A percentile compares a stretch with the other conserved stretches of the same genome.
phyloP scores from a whole-genome alignment of 2,329 filamentous ascomycete species.

The Cordyceps militaris region DNA sequence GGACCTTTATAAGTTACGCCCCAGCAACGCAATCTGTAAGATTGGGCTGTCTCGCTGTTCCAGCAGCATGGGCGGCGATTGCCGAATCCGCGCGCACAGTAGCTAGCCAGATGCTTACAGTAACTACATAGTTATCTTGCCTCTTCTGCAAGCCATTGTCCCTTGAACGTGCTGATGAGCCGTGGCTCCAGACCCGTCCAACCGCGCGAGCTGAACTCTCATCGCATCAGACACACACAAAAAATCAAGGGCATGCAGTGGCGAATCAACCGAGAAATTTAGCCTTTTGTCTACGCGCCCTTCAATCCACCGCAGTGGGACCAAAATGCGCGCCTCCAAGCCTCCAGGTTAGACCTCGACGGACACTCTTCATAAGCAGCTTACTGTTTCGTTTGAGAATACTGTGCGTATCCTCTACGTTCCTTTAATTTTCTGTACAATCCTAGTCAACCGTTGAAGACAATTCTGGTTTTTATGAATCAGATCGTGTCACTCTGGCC shows the following conservation, averaged over 20 bases:
- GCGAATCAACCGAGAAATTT: background rate
- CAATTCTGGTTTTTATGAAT: background rate
- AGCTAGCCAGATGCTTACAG: background rate
- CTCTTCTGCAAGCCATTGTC: background rate
- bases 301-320: background rate
- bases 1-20: no score
- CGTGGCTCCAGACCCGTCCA: background rate
- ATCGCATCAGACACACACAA: background rate
- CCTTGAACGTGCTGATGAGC: background rate
- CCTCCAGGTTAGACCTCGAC: background rate
- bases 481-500: conserved; percentile 1
- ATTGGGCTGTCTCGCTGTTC: background rate
- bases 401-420: background rate
- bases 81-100: background rate
- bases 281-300: background rate
- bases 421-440: background rate
- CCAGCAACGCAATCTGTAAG: no score
- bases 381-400: background rate
- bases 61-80: background rate
- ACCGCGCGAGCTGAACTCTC: background rate
- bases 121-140: background rate
- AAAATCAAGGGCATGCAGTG: background rate
- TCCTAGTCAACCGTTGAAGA: background rate
- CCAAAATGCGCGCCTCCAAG: background rate
- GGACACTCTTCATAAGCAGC: background rate